Conservation (phyloP, 2,329 filamentous ascomycete genomes). For the Zopfia rhizophila region DNA sequence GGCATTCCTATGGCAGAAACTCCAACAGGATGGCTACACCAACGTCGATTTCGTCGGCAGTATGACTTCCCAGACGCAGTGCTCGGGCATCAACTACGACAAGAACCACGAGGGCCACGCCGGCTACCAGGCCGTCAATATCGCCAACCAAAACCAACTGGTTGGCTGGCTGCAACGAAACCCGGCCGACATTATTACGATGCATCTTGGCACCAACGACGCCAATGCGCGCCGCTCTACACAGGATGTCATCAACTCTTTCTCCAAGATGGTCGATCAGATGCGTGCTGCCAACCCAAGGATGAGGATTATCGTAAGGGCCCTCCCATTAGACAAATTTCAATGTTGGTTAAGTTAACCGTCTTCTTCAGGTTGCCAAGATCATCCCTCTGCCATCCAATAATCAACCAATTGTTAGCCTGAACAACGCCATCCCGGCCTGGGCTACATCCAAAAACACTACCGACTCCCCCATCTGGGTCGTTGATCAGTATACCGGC, state of each 20-base stretch:
- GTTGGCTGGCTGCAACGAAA: constrained; percentile 43
- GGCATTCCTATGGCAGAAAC: constrained; percentile 7
- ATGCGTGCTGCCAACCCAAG: constrained; percentile 47
- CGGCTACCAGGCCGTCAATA: constrained; percentile 43
- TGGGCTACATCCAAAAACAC: constrained; percentile 4
- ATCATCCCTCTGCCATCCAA: constrained; percentile 10
- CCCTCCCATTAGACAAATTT: background rate
- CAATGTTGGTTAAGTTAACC: background rate
- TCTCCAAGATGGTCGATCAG: constrained; percentile 41
- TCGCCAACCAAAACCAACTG: constrained; percentile 44
- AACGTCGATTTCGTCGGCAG: constrained; percentile 22
- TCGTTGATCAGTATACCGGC: constrained; percentile 1
- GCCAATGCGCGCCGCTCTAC: constrained; percentile 40
- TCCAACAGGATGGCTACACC: constrained; percentile 2
- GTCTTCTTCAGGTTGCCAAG: background rate
- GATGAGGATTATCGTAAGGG: constrained; percentile 46
- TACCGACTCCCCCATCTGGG: background rate
- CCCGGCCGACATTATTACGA: constrained; percentile 50
- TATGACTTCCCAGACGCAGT: constrained; percentile 35
- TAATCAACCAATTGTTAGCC: constrained; percentile 13
- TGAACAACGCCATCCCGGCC: constrained; percentile 1
- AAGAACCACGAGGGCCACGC: constrained; percentile 52
- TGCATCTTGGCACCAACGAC: constrained; percentile 52
- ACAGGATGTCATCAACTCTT: constrained; percentile 37
- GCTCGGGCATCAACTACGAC: constrained; percentile 48